These are phyloP conservation scores for Candida easanensis DNA, from an alignment of 805 yeast species.

Conservation along the genomic window DNA sequence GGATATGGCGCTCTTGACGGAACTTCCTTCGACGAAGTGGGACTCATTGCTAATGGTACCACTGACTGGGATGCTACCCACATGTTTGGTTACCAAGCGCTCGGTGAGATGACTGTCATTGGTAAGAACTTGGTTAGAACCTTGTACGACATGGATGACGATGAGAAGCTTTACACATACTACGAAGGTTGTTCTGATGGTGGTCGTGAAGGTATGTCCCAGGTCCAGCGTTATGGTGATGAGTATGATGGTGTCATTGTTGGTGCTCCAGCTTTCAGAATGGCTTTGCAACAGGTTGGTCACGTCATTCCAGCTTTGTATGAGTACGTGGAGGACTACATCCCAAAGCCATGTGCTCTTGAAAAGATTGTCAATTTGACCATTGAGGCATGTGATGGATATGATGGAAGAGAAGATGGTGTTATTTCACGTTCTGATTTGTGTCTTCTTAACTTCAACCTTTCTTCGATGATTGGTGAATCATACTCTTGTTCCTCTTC, in stretches of 20 bases:
- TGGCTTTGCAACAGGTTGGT: slow-evolving; percentile 1
- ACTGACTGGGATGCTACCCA: slow-evolving; percentile 2
- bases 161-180: slow-evolving; percentile 1
- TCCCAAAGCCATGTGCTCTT: slow-evolving; percentile 2
- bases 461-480: not conserved
- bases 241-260: slow-evolving; percentile 5
- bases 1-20: slow-evolving; percentile 1
- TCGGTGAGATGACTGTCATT: slow-evolving; percentile 2
- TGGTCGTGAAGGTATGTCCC: slow-evolving; percentile 4
- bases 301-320: not conserved
- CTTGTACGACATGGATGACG: slow-evolving; percentile 2
- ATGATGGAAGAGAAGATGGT: slow-evolving; percentile 3
- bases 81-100: slow-evolving; percentile 3
- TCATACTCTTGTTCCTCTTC: slow-evolving; percentile 2
- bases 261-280: slow-evolving; percentile 6
- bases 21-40: slow-evolving; percentile 1
- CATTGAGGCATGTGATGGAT: slow-evolving; percentile 3
- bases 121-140: slow-evolving; percentile 1
- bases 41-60: slow-evolving; percentile 1
- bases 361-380: slow-evolving; percentile 4
- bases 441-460: slow-evolving; percentile 1
- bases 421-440: slow-evolving; percentile 2
- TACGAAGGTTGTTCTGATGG: slow-evolving; percentile 5
- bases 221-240: slow-evolving; percentile 2
- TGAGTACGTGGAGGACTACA: not conserved